These are phyloP conservation scores for Musa beccarii DNA, from an alignment of 176 grass and related monocot genomes.

Conservation along the genomic window DNA sequence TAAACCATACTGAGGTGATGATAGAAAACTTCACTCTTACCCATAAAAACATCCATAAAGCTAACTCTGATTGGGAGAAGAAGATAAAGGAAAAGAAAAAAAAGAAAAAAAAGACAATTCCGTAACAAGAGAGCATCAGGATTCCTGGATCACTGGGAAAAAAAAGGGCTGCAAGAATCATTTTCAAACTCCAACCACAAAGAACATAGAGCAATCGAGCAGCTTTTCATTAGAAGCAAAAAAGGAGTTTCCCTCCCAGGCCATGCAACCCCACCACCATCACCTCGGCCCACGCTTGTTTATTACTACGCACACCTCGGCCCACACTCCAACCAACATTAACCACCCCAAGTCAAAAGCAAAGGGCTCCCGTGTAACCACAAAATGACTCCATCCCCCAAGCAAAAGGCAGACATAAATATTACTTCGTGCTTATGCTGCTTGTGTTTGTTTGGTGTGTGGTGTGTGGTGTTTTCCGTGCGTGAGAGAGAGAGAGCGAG, in stretches of 20 bases:
- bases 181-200: no score
- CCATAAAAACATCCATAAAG: no score
- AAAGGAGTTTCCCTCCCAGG: not conserved
- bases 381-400: not conserved
- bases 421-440: no score
- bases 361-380: not conserved
- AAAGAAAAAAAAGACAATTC: no score
- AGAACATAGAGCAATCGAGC: not conserved
- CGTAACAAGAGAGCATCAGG: no score
- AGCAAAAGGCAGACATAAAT: not conserved
- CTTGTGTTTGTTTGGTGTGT: no score
- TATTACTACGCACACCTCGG: not conserved
- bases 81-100: no score
- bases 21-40: no score
- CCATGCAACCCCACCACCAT: not conserved
- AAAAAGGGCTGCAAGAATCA: no score
- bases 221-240: constrained; percentile 3
- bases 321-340: not conserved
- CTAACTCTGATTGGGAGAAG: no score
- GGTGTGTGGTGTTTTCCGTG: not conserved
- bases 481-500: not conserved
- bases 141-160: no score
- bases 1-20: no score
- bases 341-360: not conserved
- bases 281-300: not conserved